Evolutionary conservation across 1,284 basidiomycete species (phyloP).

Genomic region (Quambalaria eucalypti): DNA sequence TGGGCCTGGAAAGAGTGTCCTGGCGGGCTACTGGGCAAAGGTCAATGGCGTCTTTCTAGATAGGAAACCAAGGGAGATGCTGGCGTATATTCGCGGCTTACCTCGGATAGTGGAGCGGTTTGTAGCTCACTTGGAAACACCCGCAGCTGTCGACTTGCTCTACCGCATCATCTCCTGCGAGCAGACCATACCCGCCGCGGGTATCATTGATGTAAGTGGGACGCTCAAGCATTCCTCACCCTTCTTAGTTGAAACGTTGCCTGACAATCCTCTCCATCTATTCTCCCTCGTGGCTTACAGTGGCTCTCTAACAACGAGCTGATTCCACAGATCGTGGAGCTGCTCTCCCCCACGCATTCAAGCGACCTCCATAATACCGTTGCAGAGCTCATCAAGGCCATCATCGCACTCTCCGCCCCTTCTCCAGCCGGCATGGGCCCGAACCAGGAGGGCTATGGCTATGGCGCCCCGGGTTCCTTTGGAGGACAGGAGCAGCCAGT

Average conservation of each 20-base stretch:
- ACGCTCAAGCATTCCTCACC: slow-evolving; percentile 8
- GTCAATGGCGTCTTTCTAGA: slow-evolving; percentile 76
- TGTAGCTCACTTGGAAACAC: slow-evolving; percentile 74
- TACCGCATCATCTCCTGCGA: slow-evolving; percentile 87
- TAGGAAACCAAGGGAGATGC: slow-evolving; percentile 88
- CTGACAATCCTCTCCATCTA: background rate
- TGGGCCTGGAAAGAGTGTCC: slow-evolving; percentile 50
- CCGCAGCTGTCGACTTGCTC: slow-evolving; percentile 83
- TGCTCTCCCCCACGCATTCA: slow-evolving; percentile 70
- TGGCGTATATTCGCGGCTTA: slow-evolving; percentile 76
- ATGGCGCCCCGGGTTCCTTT: slow-evolving; percentile 21
- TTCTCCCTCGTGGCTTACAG: slow-evolving; percentile 46
- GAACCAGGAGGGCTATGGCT: slow-evolving; percentile 39
- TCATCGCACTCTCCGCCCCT: slow-evolving; percentile 87
- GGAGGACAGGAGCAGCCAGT: slow-evolving; percentile 14
- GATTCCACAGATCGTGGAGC: slow-evolving; percentile 68
- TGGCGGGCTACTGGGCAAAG: slow-evolving; percentile 60
- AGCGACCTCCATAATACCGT: slow-evolving; percentile 77
- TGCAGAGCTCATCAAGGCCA: slow-evolving; percentile 84
- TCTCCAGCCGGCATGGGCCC: slow-evolving; percentile 57
- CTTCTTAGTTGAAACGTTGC: slow-evolving; percentile 44
- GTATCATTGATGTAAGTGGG: slow-evolving; percentile 70
- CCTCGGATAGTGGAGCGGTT: slow-evolving; percentile 74
- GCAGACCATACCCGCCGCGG: slow-evolving; percentile 68
- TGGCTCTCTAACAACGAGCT: slow-evolving; percentile 82